Evolutionary conservation across 192 early-diverging fungal genomes (phyloP).

Genomic region (Paraglomus brasilianum): DNA sequence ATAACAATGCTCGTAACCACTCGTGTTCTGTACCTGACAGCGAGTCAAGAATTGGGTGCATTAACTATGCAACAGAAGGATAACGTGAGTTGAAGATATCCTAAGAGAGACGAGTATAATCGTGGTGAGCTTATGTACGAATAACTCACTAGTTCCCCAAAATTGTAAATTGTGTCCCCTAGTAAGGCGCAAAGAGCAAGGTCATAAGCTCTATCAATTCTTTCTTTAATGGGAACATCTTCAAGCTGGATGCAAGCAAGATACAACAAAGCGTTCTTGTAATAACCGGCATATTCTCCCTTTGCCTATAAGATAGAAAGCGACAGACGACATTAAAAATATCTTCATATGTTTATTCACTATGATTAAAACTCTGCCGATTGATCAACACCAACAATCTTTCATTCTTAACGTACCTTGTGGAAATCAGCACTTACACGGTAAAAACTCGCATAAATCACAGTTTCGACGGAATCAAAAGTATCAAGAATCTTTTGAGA

Average conservation of each 20-base stretch:
- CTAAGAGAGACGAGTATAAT: background rate
- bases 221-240: constrained; percentile 73
- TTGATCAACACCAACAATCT: background rate
- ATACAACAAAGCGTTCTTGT: constrained; percentile 92
- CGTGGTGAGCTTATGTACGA: background rate
- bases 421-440: constrained; percentile 95
- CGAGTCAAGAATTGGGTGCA: constrained; percentile 84
- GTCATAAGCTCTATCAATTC: constrained; percentile 88
- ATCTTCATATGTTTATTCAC: background rate
- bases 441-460: constrained; percentile 93
- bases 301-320: constrained; percentile 60
- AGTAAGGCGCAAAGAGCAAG: constrained; percentile 87
- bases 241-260: constrained; percentile 88
- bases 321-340: background rate
- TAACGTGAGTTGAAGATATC: background rate
- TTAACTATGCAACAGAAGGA: constrained; percentile 55
- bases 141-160: constrained; percentile 89
- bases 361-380: background rate
- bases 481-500: constrained; percentile 80
- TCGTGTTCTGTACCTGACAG: constrained; percentile 74
- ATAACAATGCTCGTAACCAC: constrained; percentile 85
- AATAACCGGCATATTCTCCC: constrained; percentile 88
- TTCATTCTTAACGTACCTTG: constrained; percentile 63
- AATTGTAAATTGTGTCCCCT: constrained; percentile 97
- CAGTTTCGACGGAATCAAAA: constrained; percentile 75